Evolutionary conservation across 2,329 filamentous ascomycete species (phyloP).

Genomic region (Fusarium longipes): DNA sequence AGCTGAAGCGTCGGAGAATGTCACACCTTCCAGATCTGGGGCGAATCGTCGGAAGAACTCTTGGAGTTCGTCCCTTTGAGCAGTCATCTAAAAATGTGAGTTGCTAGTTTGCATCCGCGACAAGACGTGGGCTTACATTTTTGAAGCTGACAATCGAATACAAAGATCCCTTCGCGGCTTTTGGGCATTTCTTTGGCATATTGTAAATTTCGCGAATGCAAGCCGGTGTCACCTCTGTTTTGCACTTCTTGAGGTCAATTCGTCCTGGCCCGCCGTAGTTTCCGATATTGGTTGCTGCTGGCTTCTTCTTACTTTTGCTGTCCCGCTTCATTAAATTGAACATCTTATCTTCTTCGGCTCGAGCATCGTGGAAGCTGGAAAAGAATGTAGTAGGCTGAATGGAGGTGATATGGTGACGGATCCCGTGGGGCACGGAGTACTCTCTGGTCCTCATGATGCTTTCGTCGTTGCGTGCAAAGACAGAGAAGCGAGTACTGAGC

Average conservation of each 20-base stretch:
- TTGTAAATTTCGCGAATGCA: slow-evolving; percentile 60
- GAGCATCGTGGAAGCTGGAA: neutral
- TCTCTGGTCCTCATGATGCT: slow-evolving; percentile 54
- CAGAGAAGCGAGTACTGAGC: slow-evolving; percentile 59
- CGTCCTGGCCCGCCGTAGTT: slow-evolving; percentile 21
- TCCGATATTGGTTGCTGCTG: slow-evolving; percentile 5
- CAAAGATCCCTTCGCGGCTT: slow-evolving; percentile 68
- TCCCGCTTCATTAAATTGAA: neutral
- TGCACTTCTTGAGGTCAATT: slow-evolving; percentile 48
- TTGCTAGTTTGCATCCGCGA: neutral
- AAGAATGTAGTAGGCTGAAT: slow-evolving; percentile 61
- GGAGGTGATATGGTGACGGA: slow-evolving; percentile 52
- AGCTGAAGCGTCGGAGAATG: slow-evolving; percentile 68
- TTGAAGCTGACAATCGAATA: slow-evolving; percentile 69
- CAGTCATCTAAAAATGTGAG: slow-evolving; percentile 56
- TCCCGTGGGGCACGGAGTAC: slow-evolving; percentile 54
- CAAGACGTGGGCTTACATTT: slow-evolving; percentile 42
- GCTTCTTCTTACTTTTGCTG: neutral
- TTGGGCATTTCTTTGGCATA: slow-evolving; percentile 60
- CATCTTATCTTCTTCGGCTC: neutral
- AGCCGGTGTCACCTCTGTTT: slow-evolving; percentile 55
- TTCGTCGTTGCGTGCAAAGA: slow-evolving; percentile 53
- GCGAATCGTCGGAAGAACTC: slow-evolving; percentile 66
- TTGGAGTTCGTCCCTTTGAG: slow-evolving; percentile 64
- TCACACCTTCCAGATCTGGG: slow-evolving; percentile 61